Evolutionary conservation across 345 rosid species (phyloP).

Genomic region (Microcos paniculata): DNA sequence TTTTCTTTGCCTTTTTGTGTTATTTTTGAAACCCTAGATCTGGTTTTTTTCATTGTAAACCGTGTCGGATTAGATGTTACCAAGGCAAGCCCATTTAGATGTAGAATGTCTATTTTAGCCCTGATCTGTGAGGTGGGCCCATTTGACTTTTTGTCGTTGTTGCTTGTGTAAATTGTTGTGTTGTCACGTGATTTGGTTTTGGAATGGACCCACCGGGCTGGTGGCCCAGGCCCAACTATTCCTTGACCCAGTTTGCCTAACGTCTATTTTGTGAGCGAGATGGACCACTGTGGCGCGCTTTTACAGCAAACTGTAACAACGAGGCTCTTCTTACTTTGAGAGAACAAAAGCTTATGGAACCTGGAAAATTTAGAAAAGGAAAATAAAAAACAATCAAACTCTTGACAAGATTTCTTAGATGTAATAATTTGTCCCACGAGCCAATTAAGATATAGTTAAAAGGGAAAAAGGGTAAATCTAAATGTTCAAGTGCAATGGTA

Average conservation of each 20-base stretch:
- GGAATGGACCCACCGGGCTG: not conserved
- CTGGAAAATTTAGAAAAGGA: not conserved
- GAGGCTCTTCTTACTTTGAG: too few relatives aligned
- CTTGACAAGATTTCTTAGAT: not conserved
- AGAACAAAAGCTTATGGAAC: not conserved
- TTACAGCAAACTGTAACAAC: too few relatives aligned
- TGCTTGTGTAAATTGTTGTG: not conserved
- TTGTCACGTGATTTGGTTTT: not conserved
- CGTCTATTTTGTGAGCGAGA: not conserved
- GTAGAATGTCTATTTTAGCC: not conserved
- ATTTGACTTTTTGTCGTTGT: not conserved
- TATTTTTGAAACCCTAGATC: constrained; percentile 1
- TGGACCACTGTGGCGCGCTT: not conserved
- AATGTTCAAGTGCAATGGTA: not conserved
- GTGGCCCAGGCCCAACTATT: not conserved
- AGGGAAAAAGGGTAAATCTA: too few relatives aligned
- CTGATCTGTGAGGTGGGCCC: not conserved
- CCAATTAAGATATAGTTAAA: not conserved
- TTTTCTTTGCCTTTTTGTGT: not conserved
- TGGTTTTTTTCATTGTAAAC: not conserved
- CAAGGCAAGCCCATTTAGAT: not conserved
- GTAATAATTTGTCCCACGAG: not conserved
- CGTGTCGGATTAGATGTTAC: not conserved
- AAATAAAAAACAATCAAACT: not conserved
- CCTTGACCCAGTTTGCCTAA: not conserved